Conservation (phyloP, 495 filamentous ascomycete genomes). For the Schizothecium vesticola region DNA sequence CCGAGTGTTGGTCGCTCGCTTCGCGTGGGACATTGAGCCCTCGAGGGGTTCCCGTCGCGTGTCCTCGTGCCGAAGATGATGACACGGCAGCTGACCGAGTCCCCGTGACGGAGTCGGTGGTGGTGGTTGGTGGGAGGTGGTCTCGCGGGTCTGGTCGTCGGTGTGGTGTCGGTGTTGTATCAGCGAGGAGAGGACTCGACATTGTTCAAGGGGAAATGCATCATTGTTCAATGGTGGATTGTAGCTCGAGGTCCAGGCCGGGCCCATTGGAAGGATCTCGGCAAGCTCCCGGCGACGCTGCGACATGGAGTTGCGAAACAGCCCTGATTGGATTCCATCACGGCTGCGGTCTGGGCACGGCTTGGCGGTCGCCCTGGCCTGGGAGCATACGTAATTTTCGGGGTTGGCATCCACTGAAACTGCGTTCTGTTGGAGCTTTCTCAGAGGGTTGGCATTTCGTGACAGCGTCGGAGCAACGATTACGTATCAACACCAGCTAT, state of each 20-base stretch:
- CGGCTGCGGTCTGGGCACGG: not conserved
- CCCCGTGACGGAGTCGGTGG: not conserved
- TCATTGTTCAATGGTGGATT: constrained; percentile 9
- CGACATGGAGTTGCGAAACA: not conserved
- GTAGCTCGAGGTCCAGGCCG: not conserved
- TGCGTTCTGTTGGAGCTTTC: not conserved
- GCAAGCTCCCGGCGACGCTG: constrained; percentile 8
- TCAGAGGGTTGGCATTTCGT: not conserved
- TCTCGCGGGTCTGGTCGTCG: not conserved
- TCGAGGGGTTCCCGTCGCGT: constrained; percentile 7
- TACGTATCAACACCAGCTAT: not conserved
- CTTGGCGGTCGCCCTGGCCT: not conserved
- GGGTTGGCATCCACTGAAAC: not conserved
- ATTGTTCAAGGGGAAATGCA: constrained; percentile 9
- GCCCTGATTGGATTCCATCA: not conserved
- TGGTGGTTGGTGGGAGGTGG: not conserved
- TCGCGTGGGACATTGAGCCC: constrained; percentile 1
- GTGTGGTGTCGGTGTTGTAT: not conserved
- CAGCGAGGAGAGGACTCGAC: not conserved
- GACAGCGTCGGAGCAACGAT: not conserved
- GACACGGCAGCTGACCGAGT: not conserved
- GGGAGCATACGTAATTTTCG: not conserved
- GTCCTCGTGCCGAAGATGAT: constrained; percentile 1
- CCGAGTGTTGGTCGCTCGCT: constrained; percentile 6
- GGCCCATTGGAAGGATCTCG: constrained; percentile 1